Evolutionary conservation across 305 asterid genomes (phyloP).

Genomic region (Vinca major): DNA sequence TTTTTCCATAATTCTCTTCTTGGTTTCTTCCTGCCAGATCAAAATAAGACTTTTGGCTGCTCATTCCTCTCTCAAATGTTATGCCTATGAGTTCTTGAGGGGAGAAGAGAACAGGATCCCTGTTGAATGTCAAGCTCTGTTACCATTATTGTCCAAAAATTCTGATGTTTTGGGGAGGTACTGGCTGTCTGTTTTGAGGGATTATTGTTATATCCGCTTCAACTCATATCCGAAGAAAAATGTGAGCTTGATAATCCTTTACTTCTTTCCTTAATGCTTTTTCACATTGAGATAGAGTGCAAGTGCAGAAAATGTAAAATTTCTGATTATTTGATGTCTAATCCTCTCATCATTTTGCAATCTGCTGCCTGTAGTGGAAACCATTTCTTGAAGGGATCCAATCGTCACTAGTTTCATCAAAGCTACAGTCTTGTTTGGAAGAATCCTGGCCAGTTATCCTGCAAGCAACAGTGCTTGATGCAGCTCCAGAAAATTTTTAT

Average conservation of each 20-base stretch:
- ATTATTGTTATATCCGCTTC: conserved; percentile 63
- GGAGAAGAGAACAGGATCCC: conserved; percentile 59
- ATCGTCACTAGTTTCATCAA: conserved; percentile 63
- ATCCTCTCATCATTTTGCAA: conserved; percentile 14
- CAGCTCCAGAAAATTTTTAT: conserved; percentile 54
- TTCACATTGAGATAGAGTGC: background rate
- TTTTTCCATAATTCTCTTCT: conserved; percentile 12
- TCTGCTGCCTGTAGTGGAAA: conserved; percentile 63
- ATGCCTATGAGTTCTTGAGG: conserved; percentile 66
- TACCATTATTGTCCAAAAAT: conserved; percentile 79
- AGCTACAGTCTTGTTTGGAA: conserved; percentile 74
- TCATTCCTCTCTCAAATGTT: conserved; percentile 95
- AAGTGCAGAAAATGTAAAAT: background rate
- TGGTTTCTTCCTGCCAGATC: conserved; percentile 46
- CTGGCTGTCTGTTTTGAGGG: conserved; percentile 90
- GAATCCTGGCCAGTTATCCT: conserved; percentile 98
- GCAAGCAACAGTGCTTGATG: conserved; percentile 89
- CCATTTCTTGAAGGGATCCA: conserved; percentile 97
- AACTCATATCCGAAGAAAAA: conserved; percentile 44
- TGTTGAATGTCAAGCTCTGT: conserved; percentile 62
- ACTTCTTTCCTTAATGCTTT: conserved; percentile 5
- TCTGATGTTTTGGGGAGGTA: conserved; percentile 67
- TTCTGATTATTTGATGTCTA: conserved; percentile 4
- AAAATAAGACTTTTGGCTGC: conserved; percentile 91
- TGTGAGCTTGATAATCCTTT: conserved; percentile 45